phyloP scores from a whole-genome alignment of 257 asterid genomes.

The Solanum chilense region DNA sequence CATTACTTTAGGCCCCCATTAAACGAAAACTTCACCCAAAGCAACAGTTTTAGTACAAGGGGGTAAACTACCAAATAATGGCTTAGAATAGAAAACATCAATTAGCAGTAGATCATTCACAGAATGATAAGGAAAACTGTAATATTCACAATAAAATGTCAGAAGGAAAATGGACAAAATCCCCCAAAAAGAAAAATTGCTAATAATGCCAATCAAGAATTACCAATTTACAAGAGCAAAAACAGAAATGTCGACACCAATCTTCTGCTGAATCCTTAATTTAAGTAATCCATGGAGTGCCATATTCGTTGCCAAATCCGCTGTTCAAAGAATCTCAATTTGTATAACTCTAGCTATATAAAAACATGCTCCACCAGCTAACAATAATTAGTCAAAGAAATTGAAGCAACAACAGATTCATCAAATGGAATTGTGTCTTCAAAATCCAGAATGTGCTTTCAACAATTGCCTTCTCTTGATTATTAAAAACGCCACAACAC shows the following conservation, averaged over 20 bases:
- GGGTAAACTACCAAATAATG: background rate
- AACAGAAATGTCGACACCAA: conserved; percentile 25
- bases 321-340: conserved; percentile 5
- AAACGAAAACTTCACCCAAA: background rate
- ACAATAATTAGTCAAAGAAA: background rate
- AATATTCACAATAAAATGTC: background rate
- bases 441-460: conserved; percentile 4
- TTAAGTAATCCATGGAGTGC: conserved; percentile 4
- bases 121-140: background rate
- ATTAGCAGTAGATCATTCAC: background rate
- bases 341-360: conserved; percentile 2
- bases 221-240: conserved; percentile 71
- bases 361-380: conserved; percentile 1
- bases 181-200: background rate
- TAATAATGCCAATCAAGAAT: conserved; percentile 25
- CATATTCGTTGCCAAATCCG: conserved; percentile 4
- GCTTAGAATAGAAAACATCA: background rate
- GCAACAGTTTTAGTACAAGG: background rate
- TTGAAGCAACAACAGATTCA: background rate
- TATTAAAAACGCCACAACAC: conserved; percentile 27
- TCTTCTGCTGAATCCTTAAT: background rate
- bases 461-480: conserved; percentile 29
- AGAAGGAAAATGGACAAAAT: background rate
- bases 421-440: background rate
- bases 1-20: background rate